Base-by-base conservation (phyloP, 768 basidiomycete species). In the Macrocybe gigantea region DNA sequence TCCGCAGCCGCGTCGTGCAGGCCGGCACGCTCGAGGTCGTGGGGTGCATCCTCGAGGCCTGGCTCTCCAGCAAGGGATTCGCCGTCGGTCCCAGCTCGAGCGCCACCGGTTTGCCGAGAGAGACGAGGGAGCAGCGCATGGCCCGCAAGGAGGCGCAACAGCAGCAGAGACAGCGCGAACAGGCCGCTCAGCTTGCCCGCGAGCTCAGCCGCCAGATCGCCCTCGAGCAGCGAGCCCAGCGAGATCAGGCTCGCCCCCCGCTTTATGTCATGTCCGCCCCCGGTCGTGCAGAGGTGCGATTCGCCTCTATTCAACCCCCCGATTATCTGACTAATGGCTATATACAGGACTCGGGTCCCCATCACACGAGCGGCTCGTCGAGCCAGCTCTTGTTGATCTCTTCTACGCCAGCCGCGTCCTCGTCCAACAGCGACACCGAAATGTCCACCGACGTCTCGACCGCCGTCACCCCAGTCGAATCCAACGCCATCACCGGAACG, bases 1-100 rank as follows among this genome's bases (percentile, higher is more conserved):
- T 97, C 58, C 72, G 95, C 38, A 85, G 85, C 54, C 77, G 93
- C 7, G 93, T 97, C 12, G 95, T 97, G 5, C 91, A 96, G 65
- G 93, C 93, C 0, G 93, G 95, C 12, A 91, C 92, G 0, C 72
- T 97, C 29, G 90, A 94, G 54, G 89, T 96, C 5, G 93, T 96
- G 1, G 93, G 92, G 5, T 91, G 90, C 53, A 88, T 97, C 15
- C 75, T 97, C 14, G 93, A 95, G 68, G 88, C 90, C 11, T 97
- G 93, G 92, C 65, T 96, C 30, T 85, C 85, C 5, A 83, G 84
- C 55, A 87, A 88, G 60, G 93, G 92, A 0, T 88, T 96, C 60
- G 83, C 88, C 0, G 83, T 93, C 15, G 86, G 85, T 12, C 88
- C 92, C 4, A 86, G 83, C 55, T 73, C 84, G 0, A 82, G 85